phyloP scores from a whole-genome alignment of 2,329 filamentous ascomycete species.

The Phialocephala subalpina region DNA sequence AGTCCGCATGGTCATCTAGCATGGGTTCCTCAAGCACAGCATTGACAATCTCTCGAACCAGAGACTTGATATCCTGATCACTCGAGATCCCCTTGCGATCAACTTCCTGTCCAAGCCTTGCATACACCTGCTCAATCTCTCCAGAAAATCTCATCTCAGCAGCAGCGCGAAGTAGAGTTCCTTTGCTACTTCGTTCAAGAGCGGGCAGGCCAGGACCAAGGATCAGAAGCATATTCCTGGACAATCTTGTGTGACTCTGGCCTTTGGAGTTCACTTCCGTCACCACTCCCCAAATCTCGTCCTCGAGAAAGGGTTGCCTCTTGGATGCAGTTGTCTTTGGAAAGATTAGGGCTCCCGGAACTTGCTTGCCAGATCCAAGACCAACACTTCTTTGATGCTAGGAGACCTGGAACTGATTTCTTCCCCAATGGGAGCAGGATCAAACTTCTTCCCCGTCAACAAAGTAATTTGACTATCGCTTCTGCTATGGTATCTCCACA shows the following conservation, averaged over 20 bases:
- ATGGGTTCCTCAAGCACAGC: constrained; percentile 43
- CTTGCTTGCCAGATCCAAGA: constrained; percentile 65
- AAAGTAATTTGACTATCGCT: constrained; percentile 69
- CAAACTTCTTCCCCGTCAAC: constrained; percentile 74
- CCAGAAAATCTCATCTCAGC: constrained; percentile 58
- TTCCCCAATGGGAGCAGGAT: constrained; percentile 67
- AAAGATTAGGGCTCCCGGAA: constrained; percentile 65
- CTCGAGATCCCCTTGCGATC: not conserved
- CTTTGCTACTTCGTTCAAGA: constrained; percentile 69
- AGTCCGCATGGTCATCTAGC: constrained; percentile 51
- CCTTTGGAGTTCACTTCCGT: constrained; percentile 56
- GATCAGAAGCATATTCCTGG: constrained; percentile 57
- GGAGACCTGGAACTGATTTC: constrained; percentile 54
- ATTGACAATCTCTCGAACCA: constrained; percentile 46
- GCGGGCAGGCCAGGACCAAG: constrained; percentile 37
- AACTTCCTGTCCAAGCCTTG: constrained; percentile 4
- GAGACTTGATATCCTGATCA: not conserved
- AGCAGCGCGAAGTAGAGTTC: constrained; percentile 60
- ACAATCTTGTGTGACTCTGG: constrained; percentile 59
- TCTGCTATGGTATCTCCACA: constrained; percentile 70
- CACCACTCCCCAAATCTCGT: constrained; percentile 52
- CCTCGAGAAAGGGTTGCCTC: constrained; percentile 50
- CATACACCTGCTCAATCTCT: constrained; percentile 57
- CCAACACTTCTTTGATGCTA: constrained; percentile 60
- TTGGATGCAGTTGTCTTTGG: constrained; percentile 43